These are phyloP conservation scores for Rosa persica DNA, from an alignment of 306 rosid genomes.

Conservation along the genomic window DNA sequence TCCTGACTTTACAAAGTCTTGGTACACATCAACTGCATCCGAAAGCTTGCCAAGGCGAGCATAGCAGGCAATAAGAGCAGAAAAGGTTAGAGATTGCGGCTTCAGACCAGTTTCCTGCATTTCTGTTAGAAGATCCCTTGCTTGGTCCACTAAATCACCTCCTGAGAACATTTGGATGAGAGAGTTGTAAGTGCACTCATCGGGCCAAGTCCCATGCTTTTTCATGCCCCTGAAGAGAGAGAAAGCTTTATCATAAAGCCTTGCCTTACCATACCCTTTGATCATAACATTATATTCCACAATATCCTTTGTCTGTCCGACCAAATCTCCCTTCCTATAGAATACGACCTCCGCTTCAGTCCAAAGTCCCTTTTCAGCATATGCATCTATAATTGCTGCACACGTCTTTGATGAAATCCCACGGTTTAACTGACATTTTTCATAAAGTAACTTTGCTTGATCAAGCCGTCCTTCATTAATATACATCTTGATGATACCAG, in stretches of 20 bases:
- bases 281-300: constrained; percentile 81
- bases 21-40: constrained; percentile 57
- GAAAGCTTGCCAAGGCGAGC: constrained; percentile 70
- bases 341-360: constrained; percentile 72
- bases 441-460: constrained; percentile 48
- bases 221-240: constrained; percentile 74
- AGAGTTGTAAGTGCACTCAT: constrained; percentile 75
- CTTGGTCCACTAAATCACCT: constrained; percentile 68
- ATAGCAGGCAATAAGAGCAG: constrained; percentile 74
- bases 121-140: constrained; percentile 58
- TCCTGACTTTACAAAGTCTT: constrained; percentile 57
- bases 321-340: constrained; percentile 44
- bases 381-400: constrained; percentile 71
- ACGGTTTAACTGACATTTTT: constrained; percentile 43
- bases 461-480: constrained; percentile 51
- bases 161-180: constrained; percentile 85
- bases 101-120: constrained; percentile 69
- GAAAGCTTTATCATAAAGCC: constrained; percentile 67
- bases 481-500: constrained; percentile 75
- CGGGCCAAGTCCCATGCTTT: constrained; percentile 75
- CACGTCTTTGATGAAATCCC: constrained; percentile 48
- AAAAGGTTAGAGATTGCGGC: constrained; percentile 63
- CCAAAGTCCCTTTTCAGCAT: constrained; percentile 82
- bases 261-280: constrained; percentile 80
- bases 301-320: constrained; percentile 50